Base-by-base conservation (phyloP, 2,329 filamentous ascomycete species). In the Ophiostoma australiae region DNA sequence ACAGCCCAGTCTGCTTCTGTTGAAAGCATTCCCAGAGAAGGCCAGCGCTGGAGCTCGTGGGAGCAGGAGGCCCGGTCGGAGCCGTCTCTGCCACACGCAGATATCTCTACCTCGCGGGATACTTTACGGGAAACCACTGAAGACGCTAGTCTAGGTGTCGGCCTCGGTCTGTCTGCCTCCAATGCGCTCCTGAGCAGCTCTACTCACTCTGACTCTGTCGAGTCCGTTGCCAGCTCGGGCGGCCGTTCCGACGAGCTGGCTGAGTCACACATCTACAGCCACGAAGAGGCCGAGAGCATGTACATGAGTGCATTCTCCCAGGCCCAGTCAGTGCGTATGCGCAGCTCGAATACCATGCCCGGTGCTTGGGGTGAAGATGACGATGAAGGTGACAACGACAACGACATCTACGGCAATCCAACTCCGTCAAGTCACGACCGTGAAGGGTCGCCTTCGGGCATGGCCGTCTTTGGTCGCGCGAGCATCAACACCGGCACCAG, bases 231-330 rank as follows among this genome's bases (percentile, higher is more conserved):
- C 13, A 74, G 74, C 27, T 78, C 63, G 3, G 35, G 63, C 33
- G 41, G n/a, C 17, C 63, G 35, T n/a, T 66, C 76, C 70, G 83
- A 87, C 44, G 87, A 89, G 72, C 80, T 91, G 27, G 79, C 85
- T 3, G 81, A 86, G 73, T 94, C 92, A 5, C 89, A 87, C 58
- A 77, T 93, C 1, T 94, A 91, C 76, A 92, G 87, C 48, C 91
- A 93, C 72, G 90, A 93, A 73, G 91, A 94, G 73, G 91, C 91
- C 0, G 89, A 92, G 76, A 95, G 92, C 78, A 91, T 96, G 89
- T 96, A 95, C 76, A 90, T 93, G 89, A 94, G 88, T 73, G 88
- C 88, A 1, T 86, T 90, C 69, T 90, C 88, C 1, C 80, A 85
- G 35, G 78, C 79, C 1, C 78, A 80, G 44, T 77, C 77, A 1